Conservation (phyloP, 2,329 filamentous ascomycete species). For the Dactylellina parvicollis region DNA sequence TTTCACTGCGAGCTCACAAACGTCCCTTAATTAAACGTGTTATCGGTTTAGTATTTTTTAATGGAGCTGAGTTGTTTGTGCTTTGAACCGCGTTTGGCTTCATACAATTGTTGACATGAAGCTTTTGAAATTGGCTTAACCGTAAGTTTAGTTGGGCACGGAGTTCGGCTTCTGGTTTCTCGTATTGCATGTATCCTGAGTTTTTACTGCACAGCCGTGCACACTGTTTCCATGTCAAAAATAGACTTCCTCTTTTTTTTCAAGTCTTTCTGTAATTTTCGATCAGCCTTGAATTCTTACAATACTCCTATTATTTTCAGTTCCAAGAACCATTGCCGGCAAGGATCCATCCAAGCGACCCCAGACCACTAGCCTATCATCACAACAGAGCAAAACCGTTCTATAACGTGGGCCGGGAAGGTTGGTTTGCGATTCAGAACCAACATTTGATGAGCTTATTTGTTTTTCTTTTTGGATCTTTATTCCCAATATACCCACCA, state of each 20-base stretch:
- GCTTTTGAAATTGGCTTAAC: not conserved
- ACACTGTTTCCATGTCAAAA: constrained; percentile 35
- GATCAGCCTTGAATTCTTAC: constrained; percentile 6
- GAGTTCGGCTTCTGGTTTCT: constrained; percentile 37
- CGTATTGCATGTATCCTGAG: constrained; percentile 30
- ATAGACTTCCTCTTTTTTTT: constrained; percentile 42
- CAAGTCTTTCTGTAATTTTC: constrained; percentile 2
- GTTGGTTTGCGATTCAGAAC: constrained; percentile 44
- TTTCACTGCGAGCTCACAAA: constrained; percentile 17
- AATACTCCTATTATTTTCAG: constrained; percentile 29
- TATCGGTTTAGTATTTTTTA: constrained; percentile 10
- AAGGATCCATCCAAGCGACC: constrained; percentile 51
- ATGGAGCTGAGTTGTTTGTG: not conserved
- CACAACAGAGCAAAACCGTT: constrained; percentile 26
- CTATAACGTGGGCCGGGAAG: constrained; percentile 51
- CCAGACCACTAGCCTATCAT: constrained; percentile 37
- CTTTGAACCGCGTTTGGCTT: constrained; percentile 10
- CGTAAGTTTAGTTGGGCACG: not conserved
- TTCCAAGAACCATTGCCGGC: constrained; percentile 35
- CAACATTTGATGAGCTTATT: not conserved
- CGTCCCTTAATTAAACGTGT: constrained; percentile 50
- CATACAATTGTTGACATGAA: not conserved
- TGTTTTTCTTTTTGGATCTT: constrained; percentile 6
- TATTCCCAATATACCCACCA: constrained; percentile 23
- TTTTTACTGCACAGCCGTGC: constrained; percentile 23